Percentiles rank a stretch among this genome's conserved stretches.
Conservation (phyloP, 192 early-diverging fungal genomes). For the Spizellomyces punctatus region DNA sequence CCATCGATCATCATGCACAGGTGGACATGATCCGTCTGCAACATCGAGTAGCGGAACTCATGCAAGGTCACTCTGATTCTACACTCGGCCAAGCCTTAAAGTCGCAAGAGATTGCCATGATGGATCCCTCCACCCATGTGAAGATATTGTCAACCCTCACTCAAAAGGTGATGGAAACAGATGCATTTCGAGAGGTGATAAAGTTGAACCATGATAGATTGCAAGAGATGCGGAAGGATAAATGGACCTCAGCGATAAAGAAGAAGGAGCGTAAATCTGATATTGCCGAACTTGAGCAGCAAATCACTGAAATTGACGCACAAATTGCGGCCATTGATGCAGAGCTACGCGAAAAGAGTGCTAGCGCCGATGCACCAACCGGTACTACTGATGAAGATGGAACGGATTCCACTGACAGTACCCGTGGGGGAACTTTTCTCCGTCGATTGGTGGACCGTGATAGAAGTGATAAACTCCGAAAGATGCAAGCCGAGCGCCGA, state of each 20-base stretch:
- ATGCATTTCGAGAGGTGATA: constrained; percentile 1
- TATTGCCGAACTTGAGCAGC: neutral
- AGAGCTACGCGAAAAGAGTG: neutral
- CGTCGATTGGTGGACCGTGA: neutral
- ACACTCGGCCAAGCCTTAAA: no score
- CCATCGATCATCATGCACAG: no score
- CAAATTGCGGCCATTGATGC: neutral
- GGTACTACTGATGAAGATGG: neutral
- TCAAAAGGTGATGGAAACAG: neutral
- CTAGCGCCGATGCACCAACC: neutral
- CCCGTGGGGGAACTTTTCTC: neutral
- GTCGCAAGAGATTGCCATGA: no score
- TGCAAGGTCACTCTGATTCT: no score
- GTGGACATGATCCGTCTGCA: no score
- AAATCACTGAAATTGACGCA: neutral
- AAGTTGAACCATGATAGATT: neutral
- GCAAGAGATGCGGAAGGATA: constrained; percentile 22
- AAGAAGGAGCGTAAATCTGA: constrained; percentile 2
- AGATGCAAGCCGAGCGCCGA: neutral
- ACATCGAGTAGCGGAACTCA: neutral
- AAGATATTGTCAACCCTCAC: neutral
- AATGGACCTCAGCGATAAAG: neutral
- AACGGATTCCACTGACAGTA: neutral
- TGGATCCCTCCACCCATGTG: constrained; percentile 9
- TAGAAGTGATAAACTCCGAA: neutral